Percentiles rank a stretch among this genome's conserved stretches.
These are phyloP conservation scores for Aciculosporium take DNA, from an alignment of 2,329 filamentous ascomycete genomes.

Conservation along the genomic window DNA sequence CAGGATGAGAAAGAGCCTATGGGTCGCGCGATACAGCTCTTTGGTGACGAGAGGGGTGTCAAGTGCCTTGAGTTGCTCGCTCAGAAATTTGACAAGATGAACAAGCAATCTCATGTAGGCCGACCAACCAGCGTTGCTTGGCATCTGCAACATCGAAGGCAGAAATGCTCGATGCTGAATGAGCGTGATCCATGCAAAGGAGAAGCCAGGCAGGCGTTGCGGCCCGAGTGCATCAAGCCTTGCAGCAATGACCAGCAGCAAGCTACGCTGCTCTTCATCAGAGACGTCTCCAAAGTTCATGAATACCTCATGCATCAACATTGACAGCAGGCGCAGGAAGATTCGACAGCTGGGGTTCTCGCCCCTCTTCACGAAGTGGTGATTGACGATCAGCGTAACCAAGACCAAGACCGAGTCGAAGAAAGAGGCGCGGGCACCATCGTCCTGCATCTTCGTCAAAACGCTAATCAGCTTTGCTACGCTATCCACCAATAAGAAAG, in stretches of 20 bases:
- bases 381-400: conserved; percentile 67
- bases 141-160: conserved; percentile 57
- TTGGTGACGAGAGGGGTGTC: conserved; percentile 57
- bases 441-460: conserved; percentile 58
- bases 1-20: conserved; percentile 71
- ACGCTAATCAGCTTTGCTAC: conserved; percentile 67
- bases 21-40: conserved; percentile 69
- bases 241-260: conserved; percentile 57
- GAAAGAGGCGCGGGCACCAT: conserved; percentile 53
- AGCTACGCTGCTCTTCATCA: conserved; percentile 49
- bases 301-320: conserved; percentile 64
- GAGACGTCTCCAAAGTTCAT: conserved; percentile 41
- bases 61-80: conserved; percentile 63
- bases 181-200: conserved; percentile 72
- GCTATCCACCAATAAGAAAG: conserved; percentile 56
- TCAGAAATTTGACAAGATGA: conserved; percentile 57
- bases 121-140: conserved; percentile 59
- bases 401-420: conserved; percentile 66
- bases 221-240: conserved; percentile 65
- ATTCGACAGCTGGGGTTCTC: conserved; percentile 77
- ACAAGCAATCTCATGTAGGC: conserved; percentile 60
- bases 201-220: conserved; percentile 62
- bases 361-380: conserved; percentile 67
- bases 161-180: conserved; percentile 77
- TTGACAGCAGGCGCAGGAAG: conserved; percentile 80